Conservation (phyloP, 1,139 yeast species). For the Kodamaea plutei region DNA sequence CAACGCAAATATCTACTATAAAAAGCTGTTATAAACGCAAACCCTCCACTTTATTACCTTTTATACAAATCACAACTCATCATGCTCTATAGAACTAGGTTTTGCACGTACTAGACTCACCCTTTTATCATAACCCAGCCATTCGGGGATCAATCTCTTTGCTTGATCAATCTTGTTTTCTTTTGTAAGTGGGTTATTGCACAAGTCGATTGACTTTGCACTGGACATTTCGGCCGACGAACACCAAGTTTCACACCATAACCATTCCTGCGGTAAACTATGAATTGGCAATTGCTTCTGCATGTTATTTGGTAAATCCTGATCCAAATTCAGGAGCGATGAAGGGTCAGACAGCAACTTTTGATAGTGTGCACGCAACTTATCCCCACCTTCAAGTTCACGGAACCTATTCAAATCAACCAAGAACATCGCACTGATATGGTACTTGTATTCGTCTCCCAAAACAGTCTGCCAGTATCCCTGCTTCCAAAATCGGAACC, state of each 20-base stretch:
- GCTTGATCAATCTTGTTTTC: slow-evolving; percentile 77
- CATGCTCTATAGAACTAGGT: slow-evolving; percentile 10
- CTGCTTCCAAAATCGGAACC: slow-evolving; percentile 85
- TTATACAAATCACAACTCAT: slow-evolving; percentile 13
- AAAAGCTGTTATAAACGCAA: too few species aligned
- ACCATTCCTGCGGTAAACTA: slow-evolving; percentile 78
- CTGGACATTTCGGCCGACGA: slow-evolving; percentile 52
- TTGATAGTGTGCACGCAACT: slow-evolving; percentile 82
- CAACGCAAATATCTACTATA: too few species aligned
- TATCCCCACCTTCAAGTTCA: slow-evolving; percentile 68
- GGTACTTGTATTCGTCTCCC: slow-evolving; percentile 60
- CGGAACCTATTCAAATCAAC: slow-evolving; percentile 72
- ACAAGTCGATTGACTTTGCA: slow-evolving; percentile 79
- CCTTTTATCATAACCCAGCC: slow-evolving; percentile 55
- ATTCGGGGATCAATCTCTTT: slow-evolving; percentile 70
- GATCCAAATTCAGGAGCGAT: slow-evolving; percentile 81
- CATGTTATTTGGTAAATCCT: slow-evolving; percentile 84
- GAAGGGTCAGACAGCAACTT: slow-evolving; percentile 71
- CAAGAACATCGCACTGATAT: slow-evolving; percentile 80
- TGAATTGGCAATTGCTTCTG: slow-evolving; percentile 65
- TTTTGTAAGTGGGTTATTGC: slow-evolving; percentile 77
- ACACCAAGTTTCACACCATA: slow-evolving; percentile 96
- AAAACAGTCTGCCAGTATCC: slow-evolving; percentile 83
- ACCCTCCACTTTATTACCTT: too few species aligned
- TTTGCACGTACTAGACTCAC: slow-evolving; percentile 5